Evolutionary conservation across 768 basidiomycete genomes (phyloP).

Genomic region (Trametes punicea): DNA sequence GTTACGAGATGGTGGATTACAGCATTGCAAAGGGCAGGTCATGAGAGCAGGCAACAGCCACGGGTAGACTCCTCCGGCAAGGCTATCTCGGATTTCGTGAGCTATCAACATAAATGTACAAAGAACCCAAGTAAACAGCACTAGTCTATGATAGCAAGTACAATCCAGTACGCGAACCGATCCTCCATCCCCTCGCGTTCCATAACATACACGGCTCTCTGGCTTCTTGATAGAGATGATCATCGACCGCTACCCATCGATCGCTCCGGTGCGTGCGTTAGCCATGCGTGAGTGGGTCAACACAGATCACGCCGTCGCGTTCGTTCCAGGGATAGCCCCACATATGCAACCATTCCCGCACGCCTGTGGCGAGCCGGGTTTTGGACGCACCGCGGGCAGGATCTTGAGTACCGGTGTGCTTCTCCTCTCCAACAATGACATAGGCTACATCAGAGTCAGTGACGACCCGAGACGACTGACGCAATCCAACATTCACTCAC

Average conservation of each 20-base stretch:
- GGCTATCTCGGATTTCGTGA: not conserved
- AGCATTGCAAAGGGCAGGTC: not conserved
- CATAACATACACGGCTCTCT: conserved; percentile 2
- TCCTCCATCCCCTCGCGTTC: not conserved
- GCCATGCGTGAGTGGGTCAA: conserved; percentile 77
- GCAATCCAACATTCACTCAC: conserved; percentile 49
- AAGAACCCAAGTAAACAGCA: conserved; percentile 13
- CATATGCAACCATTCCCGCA: conserved; percentile 87
- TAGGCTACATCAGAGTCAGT: conserved; percentile 51
- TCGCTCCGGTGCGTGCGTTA: not conserved
- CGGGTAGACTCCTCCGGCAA: too few species aligned
- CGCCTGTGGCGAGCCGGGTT: conserved; percentile 77
- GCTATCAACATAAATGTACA: conserved; percentile 3
- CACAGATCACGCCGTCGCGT: conserved; percentile 83
- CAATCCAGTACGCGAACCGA: conserved; percentile 3
- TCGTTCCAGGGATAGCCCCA: conserved; percentile 98
- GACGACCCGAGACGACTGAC: not conserved
- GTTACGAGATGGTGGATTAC: not conserved
- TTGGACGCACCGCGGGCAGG: conserved; percentile 76
- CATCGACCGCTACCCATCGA: not conserved
- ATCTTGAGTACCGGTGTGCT: conserved; percentile 93
- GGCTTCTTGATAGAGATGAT: not conserved
- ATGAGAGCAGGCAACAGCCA: not conserved
- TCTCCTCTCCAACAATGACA: conserved; percentile 91
- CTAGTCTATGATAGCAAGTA: conserved; percentile 13